These are phyloP conservation scores for Cyberlindnera mississippiensis DNA, from an alignment of 805 yeast genomes.

Conservation along the genomic window DNA sequence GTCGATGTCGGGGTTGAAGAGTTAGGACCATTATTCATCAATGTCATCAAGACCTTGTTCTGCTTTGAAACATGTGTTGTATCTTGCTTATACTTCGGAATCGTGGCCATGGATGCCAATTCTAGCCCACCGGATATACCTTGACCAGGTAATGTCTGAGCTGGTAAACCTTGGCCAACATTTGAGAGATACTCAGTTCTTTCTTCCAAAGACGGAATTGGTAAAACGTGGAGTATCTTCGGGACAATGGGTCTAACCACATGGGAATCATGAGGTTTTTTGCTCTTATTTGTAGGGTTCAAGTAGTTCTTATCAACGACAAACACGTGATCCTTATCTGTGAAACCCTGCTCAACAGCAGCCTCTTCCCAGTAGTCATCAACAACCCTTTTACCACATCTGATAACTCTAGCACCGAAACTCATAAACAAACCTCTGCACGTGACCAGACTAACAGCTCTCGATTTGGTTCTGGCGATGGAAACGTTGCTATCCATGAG, in stretches of 20 bases:
- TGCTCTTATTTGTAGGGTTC: not conserved
- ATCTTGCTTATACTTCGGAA: constrained; percentile 25
- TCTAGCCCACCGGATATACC: constrained; percentile 29
- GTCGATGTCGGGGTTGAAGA: constrained; percentile 9
- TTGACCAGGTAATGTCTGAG: constrained; percentile 29
- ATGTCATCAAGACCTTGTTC: constrained; percentile 16
- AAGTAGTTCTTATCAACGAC: constrained; percentile 20
- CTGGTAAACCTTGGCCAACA: constrained; percentile 18
- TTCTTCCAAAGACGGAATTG: constrained; percentile 26
- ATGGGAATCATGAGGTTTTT: not conserved
- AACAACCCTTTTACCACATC: constrained; percentile 42
- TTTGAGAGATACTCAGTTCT: constrained; percentile 23
- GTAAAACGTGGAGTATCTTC: constrained; percentile 9
- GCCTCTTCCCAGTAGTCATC: constrained; percentile 57
- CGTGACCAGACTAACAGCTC: constrained; percentile 26
- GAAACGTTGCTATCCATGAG: constrained; percentile 30
- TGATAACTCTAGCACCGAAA: constrained; percentile 48
- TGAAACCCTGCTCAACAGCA: constrained; percentile 40
- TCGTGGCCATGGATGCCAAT: constrained; percentile 20
- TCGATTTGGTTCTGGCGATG: constrained; percentile 19
- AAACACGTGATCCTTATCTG: constrained; percentile 42
- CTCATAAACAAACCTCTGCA: constrained; percentile 43
- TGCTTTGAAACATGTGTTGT: constrained; percentile 2
- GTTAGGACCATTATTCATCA: constrained; percentile 8
- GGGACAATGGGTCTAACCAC: not conserved